phyloP scores from a whole-genome alignment of 106 monocot species.

The Hemerocallis citrina region DNA sequence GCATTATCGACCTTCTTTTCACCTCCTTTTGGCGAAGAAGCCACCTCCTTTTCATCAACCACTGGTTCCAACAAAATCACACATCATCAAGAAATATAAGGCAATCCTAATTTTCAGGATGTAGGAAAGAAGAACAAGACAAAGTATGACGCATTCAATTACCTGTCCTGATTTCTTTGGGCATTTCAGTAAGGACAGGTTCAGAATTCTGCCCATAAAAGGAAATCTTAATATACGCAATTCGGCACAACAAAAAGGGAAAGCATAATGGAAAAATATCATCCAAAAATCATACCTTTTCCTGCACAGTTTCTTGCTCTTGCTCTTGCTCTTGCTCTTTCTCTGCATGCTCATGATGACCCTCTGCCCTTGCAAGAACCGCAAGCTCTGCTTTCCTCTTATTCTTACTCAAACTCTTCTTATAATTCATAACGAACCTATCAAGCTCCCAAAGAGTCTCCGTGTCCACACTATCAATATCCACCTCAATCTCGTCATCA shows the following conservation, averaged over 20 bases:
- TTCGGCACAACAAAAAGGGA: background rate
- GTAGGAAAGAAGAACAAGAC: background rate
- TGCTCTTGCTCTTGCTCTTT: conserved; percentile 13
- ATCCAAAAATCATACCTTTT: conserved; percentile 17
- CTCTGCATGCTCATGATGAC: conserved; percentile 13
- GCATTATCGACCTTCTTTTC: conserved; percentile 33
- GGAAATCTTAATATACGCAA: conserved; percentile 1
- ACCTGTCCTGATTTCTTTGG: conserved; percentile 39
- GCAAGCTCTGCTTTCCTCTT: conserved; percentile 87
- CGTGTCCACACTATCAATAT: conserved; percentile 88
- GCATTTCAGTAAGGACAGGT: conserved; percentile 21
- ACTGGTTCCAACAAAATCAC: conserved; percentile 7
- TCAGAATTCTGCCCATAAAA: conserved; percentile 19
- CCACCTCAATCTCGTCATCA: conserved; percentile 98
- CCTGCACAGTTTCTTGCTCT: conserved; percentile 16
- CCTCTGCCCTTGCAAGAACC: conserved; percentile 16
- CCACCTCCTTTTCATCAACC: conserved; percentile 23
- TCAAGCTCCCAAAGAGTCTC: conserved; percentile 99
- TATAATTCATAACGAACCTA: conserved; percentile 92
- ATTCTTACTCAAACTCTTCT: conserved; percentile 96
- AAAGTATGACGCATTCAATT: background rate
- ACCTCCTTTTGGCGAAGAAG: conserved; percentile 23
- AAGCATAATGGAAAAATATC: background rate
- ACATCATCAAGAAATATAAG: background rate
- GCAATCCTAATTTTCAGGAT: background rate